Evolutionary conservation across 805 yeast species (phyloP), one percentile per base, ranked within the genome.

Genomic region (Saccharomycopsis selenospora): DNA sequence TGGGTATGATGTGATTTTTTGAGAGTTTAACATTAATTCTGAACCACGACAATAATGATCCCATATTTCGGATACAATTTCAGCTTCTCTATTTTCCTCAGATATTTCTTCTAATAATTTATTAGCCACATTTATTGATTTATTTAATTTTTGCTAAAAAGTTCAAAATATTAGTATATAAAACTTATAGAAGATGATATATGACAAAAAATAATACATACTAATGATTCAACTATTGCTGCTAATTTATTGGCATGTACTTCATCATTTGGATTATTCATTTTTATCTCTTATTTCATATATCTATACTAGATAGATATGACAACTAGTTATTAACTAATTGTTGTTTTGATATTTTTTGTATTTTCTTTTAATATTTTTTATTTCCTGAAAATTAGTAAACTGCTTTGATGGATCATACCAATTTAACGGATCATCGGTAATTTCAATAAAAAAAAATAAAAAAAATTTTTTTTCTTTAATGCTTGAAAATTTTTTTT

Each of bases 231-330:
- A 4, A 47, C 53, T n/a, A 52, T 52, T 1, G 52, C 49, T 14
- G 48, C 25, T 7, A 52, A 22, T 28, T 52, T 52, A 13, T 49
- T 46, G 1, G 55, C 53, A 18, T 52, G 55, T 11, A 49, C 53
- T 23, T 52, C 55, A 27, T 49, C 55, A 28, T 49, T 52, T n/a
- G 55, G 55, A 26, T 52, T 52, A 36, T 52, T 52, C 55, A 52
- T 52, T 41, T 22, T 28, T 7, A 17, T 26, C n/a, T n/a, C n/a
- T n/a, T n/a, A n/a, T n/a, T n/a, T n/a, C n/a, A n/a, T n/a, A n/a
- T n/a, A n/a, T n/a, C n/a, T n/a, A n/a, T n/a, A n/a, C n/a, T n/a
- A n/a, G n/a, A n/a, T n/a, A n/a, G n/a, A n/a, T n/a, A n/a, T n/a
- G n/a, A n/a, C n/a, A n/a, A n/a, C n/a, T n/a, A n/a, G n/a, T n/a